Conservation (phyloP, 2,329 filamentous ascomycete species). For the Fusarium sp. region DNA sequence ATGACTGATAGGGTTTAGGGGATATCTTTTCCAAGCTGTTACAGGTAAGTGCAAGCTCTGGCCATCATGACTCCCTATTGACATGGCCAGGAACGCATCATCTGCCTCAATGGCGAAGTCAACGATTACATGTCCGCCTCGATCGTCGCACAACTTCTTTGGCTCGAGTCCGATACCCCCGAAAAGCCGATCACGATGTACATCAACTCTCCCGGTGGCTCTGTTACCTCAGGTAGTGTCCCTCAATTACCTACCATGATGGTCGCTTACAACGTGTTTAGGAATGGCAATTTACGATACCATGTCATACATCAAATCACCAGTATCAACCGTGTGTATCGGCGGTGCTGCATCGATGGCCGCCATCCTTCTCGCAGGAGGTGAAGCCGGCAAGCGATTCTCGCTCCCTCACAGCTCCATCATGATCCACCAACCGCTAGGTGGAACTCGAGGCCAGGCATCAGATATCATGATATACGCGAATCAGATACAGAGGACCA, state of each 20-base stretch:
- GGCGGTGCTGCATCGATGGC: constrained; percentile 97
- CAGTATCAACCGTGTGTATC: constrained; percentile 93
- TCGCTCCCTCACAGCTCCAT: constrained; percentile 93
- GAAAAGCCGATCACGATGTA: constrained; percentile 97
- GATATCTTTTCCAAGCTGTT: constrained; percentile 85
- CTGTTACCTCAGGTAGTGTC: constrained; percentile 74
- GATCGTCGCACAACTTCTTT: constrained; percentile 94
- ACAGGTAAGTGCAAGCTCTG: constrained; percentile 62
- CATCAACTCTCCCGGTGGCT: constrained; percentile 96
- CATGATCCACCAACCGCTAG: constrained; percentile 97
- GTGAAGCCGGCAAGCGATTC: constrained; percentile 84
- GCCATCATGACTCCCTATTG: constrained; percentile 10
- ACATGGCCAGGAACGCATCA: constrained; percentile 79
- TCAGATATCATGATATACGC: constrained; percentile 96
- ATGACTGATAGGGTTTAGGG: constrained; percentile 60
- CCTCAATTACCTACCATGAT: not conserved
- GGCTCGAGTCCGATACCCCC: constrained; percentile 96
- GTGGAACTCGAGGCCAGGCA: constrained; percentile 73
- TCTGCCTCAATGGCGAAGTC: constrained; percentile 91
- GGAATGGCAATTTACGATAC: constrained; percentile 96
- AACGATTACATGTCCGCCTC: constrained; percentile 92
- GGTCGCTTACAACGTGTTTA: constrained; percentile 26
- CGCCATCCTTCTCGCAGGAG: constrained; percentile 85
- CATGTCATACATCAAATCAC: constrained; percentile 94
- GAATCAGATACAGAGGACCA: constrained; percentile 90